phyloP scores from a whole-genome alignment of 768 basidiomycete genomes.

The Mycena olivaceomarginata region DNA sequence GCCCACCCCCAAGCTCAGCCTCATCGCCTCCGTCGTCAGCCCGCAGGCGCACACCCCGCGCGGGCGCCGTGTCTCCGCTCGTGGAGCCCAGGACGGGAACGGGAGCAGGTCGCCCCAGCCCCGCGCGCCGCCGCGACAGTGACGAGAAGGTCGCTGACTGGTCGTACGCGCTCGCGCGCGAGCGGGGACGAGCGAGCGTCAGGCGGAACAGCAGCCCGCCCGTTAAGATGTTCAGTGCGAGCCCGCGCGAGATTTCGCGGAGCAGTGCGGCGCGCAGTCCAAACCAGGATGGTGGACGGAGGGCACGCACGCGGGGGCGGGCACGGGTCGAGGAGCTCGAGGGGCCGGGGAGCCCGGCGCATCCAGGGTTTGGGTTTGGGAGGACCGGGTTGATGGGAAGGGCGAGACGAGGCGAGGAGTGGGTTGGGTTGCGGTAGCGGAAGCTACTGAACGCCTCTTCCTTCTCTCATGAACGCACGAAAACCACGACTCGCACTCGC shows the following conservation, averaged over 20 bases:
- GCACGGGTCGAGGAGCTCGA: constrained; percentile 73
- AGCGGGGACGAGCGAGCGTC: constrained; percentile 64
- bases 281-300: constrained; percentile 44
- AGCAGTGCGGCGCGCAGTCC: constrained; percentile 48
- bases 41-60: constrained; percentile 62
- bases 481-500: neutral
- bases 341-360: constrained; percentile 63
- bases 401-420: constrained; percentile 51
- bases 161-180: constrained; percentile 60
- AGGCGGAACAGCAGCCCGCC: constrained; percentile 67
- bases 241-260: constrained; percentile 8
- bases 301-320: constrained; percentile 67
- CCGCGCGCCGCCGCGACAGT: constrained; percentile 55
- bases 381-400: constrained; percentile 77
- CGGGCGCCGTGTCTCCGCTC: constrained; percentile 60
- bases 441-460: too few species aligned
- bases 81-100: neutral
- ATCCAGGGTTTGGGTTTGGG: constrained; percentile 79
- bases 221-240: constrained; percentile 61
- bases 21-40: constrained; percentile 50
- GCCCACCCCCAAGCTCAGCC: constrained; percentile 74
- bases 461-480: too few species aligned
- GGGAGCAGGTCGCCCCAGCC: constrained; percentile 64
- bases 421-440: constrained; percentile 18
- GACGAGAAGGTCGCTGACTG: constrained; percentile 68